These are phyloP conservation scores for Fusarium xylarioides DNA, from an alignment of 2,329 filamentous ascomycete genomes.

Conservation along the genomic window DNA sequence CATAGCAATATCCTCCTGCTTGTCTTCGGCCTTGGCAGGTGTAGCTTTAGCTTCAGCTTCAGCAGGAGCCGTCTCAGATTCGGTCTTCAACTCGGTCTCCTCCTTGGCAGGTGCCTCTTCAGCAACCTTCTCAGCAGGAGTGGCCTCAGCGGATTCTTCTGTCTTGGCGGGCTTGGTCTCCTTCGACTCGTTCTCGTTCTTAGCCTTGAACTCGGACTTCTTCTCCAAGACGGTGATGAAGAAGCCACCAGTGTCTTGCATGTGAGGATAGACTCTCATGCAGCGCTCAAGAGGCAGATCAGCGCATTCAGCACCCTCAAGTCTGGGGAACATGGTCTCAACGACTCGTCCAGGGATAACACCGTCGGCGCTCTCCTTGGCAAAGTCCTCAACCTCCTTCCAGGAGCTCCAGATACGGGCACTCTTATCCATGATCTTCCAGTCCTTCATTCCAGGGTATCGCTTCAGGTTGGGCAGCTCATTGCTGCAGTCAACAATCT, in stretches of 20 bases:
- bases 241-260: conserved; percentile 96
- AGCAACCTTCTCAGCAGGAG: conserved; percentile 25
- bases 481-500: conserved; percentile 84
- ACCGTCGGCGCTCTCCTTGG: conserved; percentile 64
- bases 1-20: conserved; percentile 45
- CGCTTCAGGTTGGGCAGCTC: conserved; percentile 81
- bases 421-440: conserved; percentile 92
- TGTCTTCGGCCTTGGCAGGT: conserved; percentile 6
- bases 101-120: conserved; percentile 42
- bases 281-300: conserved; percentile 85
- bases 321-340: conserved; percentile 83
- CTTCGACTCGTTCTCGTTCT: conserved; percentile 68
- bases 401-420: conserved; percentile 82
- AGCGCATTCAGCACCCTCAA: conserved; percentile 62
- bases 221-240: conserved; percentile 98
- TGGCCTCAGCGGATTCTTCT: conserved; percentile 12
- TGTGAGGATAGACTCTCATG: conserved; percentile 93
- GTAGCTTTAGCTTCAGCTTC: conserved; percentile 1
- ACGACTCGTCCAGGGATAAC: conserved; percentile 72
- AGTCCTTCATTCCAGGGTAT: conserved; percentile 77
- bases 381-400: conserved; percentile 79
- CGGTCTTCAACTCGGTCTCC: conserved; percentile 46
- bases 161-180: conserved; percentile 25
- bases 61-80: conserved; percentile 48
- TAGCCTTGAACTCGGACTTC: conserved; percentile 82